These are phyloP conservation scores for Lachnellula subtilissima DNA, from an alignment of 2,329 filamentous ascomycete genomes.

Conservation along the genomic window DNA sequence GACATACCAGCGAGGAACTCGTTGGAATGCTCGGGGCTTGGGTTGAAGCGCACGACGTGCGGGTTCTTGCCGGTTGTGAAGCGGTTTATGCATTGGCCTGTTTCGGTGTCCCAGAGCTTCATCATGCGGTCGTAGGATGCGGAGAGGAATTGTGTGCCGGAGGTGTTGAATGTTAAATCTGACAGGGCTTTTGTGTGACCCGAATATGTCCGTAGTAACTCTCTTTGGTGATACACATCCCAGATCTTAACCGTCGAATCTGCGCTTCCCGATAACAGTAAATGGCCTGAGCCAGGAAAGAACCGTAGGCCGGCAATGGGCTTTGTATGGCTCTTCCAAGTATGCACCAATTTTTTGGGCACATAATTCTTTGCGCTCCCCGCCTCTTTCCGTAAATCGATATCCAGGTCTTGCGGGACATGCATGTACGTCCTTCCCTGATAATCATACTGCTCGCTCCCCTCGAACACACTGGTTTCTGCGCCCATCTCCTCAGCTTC, in stretches of 20 bases:
- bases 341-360: slow-evolving; percentile 88
- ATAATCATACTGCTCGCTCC: slow-evolving; percentile 80
- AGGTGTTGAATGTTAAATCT: slow-evolving; percentile 79
- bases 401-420: slow-evolving; percentile 81
- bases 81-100: slow-evolving; percentile 77
- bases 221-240: slow-evolving; percentile 86
- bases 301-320: slow-evolving; percentile 86
- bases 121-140: slow-evolving; percentile 93
- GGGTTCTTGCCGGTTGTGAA: slow-evolving; percentile 94
- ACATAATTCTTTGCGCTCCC: slow-evolving; percentile 84
- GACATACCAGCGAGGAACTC: slow-evolving; percentile 97
- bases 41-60: slow-evolving; percentile 92
- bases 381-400: slow-evolving; percentile 76
- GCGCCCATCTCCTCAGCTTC: slow-evolving; percentile 55
- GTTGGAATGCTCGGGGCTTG: slow-evolving; percentile 66
- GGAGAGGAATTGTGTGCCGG: slow-evolving; percentile 81
- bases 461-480: slow-evolving; percentile 86
- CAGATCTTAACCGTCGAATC: slow-evolving; percentile 90
- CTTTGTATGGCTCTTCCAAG: slow-evolving; percentile 80
- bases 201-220: slow-evolving; percentile 84
- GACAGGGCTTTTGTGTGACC: slow-evolving; percentile 89
- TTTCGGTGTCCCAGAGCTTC: slow-evolving; percentile 98
- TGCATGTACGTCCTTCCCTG: slow-evolving; percentile 98
- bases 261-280: slow-evolving; percentile 83
- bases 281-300: slow-evolving; percentile 81